Conservation (phyloP, 2,329 filamentous ascomycete genomes). For the Ceratocystis eucalypticola region DNA sequence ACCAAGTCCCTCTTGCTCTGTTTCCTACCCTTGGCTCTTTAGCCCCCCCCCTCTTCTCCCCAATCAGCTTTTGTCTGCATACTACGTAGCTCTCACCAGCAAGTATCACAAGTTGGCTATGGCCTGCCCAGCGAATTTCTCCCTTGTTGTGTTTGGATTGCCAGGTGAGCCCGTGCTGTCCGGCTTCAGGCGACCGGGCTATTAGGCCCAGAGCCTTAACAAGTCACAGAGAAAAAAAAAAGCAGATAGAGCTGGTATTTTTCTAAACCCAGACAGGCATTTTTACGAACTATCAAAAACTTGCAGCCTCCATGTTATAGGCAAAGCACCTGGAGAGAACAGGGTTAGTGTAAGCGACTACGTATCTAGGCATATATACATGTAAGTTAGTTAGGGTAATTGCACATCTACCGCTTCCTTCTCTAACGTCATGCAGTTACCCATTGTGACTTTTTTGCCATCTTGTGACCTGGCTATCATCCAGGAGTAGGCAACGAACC, state of each 20-base stretch:
- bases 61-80: not conserved
- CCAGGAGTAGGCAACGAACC: no score
- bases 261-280: no score
- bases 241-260: not conserved
- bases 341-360: not conserved
- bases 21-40: not conserved
- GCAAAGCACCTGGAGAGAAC: no score
- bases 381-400: not conserved
- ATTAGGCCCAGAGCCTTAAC: not conserved
- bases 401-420: not conserved
- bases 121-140: not conserved
- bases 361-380: not conserved
- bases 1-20: not conserved
- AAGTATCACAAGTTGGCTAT: not conserved
- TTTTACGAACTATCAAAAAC: no score
- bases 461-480: no score
- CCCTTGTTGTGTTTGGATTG: not conserved
- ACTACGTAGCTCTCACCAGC: constrained; percentile 2
- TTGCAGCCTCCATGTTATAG: no score
- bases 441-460: not conserved
- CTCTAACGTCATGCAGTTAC: not conserved
- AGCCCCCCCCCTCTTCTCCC: not conserved
- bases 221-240: not conserved
- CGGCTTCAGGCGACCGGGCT: not conserved
- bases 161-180: not conserved